Evolutionary conservation across 805 yeast species (phyloP).

Genomic region (Blastobotrys terrestris): DNA sequence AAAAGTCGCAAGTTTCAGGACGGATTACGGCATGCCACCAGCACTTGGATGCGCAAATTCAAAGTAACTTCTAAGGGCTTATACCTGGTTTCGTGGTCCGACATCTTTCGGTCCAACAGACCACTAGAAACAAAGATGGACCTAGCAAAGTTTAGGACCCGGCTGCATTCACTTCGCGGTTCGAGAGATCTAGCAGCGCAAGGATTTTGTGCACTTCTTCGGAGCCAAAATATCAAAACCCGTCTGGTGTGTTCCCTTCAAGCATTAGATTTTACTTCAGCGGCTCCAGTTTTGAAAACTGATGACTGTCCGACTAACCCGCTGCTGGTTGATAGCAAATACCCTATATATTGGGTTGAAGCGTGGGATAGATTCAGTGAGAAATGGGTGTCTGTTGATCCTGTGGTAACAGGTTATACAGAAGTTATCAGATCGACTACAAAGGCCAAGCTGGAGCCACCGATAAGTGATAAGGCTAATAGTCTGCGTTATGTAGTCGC

Average conservation of each 20-base stretch:
- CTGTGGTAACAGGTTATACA: constrained; percentile 55
- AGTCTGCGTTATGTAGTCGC: constrained; percentile 72
- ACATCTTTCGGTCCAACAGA: constrained; percentile 29
- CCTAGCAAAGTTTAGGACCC: constrained; percentile 38
- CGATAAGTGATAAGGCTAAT: constrained; percentile 50
- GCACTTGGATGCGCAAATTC: constrained; percentile 52
- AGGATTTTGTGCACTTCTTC: constrained; percentile 71
- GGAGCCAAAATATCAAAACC: constrained; percentile 66
- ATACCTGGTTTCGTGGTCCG: constrained; percentile 45
- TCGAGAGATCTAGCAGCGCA: constrained; percentile 77
- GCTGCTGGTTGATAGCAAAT: constrained; percentile 21
- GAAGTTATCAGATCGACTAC: constrained; percentile 48
- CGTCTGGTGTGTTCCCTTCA: constrained; percentile 79
- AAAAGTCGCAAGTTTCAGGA: constrained; percentile 67
- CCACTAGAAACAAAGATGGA: constrained; percentile 24
- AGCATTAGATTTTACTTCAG: constrained; percentile 73
- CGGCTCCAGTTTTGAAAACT: constrained; percentile 11
- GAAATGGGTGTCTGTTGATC: constrained; percentile 84
- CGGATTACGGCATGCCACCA: constrained; percentile 63
- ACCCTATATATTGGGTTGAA: constrained; percentile 88
- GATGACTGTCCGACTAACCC: neutral
- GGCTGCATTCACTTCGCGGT: constrained; percentile 49
- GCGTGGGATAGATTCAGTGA: constrained; percentile 75
- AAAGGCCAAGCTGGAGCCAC: constrained; percentile 66
- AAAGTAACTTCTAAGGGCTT: constrained; percentile 35